Base-by-base conservation (phyloP, 306 rosid genomes). In the Dryas alaskensis region DNA sequence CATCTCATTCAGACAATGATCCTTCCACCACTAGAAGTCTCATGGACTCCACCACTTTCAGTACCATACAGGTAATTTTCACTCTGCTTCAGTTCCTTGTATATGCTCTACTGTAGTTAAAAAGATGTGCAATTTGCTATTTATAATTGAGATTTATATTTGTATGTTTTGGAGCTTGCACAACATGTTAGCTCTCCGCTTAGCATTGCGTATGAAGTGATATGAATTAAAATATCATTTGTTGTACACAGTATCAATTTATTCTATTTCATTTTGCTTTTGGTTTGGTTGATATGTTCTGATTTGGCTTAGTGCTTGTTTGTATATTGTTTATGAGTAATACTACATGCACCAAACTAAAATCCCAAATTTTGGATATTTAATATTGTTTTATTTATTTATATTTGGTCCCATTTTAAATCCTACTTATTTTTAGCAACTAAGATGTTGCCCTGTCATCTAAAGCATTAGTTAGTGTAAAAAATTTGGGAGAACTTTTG, bases 1-100 rank as follows among this genome's bases (percentile, higher is more conserved):
- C 98, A 0, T 84, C 94, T 82, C 97, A 94, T 84, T 82, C 79
- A 31, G 85, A 81, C 45, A 51, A 31, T 67, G 90, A 91, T 82
- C 90, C 89, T 76, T 86, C 93, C 49, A 77, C 91, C 59, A 82
- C 89, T 5, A 85, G 84, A 82, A 77, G 72, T 77, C 78, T 91
- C 74, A 81, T 88, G 87, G 86, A 87, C 68, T 88, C 96, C 51
- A 78, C 19, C 75, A 83, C 83, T 78, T 91, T 94, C 78, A 77
- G 45, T 58, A 79, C 84, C 75, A 58, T 89, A 55, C 85, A 88
- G 97, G 98, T 94, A 82, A 55, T 73, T 17, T 50, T 64, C 62
- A 37, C 73, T 16, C 64, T 37, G 48, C n/a, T 19, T 22, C 8
- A 7, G 22, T 55, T 16, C 19, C 13, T 44, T 39, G 12, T 8